Evolutionary conservation across 2,329 filamentous ascomycete genomes (phyloP).

Genomic region (Microsporum ferrugineum): DNA sequence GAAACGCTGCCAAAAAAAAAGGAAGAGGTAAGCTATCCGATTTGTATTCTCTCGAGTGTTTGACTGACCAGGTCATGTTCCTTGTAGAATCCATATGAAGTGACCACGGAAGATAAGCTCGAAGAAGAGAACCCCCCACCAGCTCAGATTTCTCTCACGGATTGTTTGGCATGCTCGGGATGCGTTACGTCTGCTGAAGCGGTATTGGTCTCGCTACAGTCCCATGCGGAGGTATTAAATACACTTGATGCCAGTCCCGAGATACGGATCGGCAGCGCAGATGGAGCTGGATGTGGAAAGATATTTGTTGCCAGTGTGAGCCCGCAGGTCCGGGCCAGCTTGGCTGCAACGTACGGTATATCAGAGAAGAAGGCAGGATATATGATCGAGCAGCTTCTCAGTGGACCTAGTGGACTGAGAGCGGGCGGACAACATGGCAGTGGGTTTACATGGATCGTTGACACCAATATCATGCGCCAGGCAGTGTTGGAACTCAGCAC

Average conservation of each 20-base stretch:
- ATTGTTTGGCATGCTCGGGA: conserved; percentile 93
- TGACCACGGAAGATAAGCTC: conserved; percentile 80
- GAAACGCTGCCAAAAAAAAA: conserved; percentile 68
- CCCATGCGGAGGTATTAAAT: conserved; percentile 77
- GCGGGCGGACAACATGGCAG: conserved; percentile 60
- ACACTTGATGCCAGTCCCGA: conserved; percentile 57
- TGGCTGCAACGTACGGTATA: conserved; percentile 72
- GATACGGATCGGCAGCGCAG: conserved; percentile 22
- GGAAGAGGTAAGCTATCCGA: conserved; percentile 30
- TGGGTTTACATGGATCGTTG: conserved; percentile 77
- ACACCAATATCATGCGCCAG: conserved; percentile 75
- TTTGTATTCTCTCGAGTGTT: not conserved
- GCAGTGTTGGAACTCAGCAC: conserved; percentile 70
- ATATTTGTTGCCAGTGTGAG: conserved; percentile 88
- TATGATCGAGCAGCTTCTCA: conserved; percentile 73
- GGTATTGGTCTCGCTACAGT: conserved; percentile 89
- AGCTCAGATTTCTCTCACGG: conserved; percentile 88
- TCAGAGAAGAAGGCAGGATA: conserved; percentile 61
- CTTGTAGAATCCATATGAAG: conserved; percentile 57
- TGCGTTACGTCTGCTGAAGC: conserved; percentile 97
- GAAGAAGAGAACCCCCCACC: conserved; percentile 49
- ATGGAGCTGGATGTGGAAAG: conserved; percentile 47
- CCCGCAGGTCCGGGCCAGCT: conserved; percentile 76
- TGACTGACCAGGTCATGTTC: not conserved
- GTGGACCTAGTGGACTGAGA: conserved; percentile 56